Evolutionary conservation across 129 eudicot species (phyloP).

Genomic region (Lonicera japonica): DNA sequence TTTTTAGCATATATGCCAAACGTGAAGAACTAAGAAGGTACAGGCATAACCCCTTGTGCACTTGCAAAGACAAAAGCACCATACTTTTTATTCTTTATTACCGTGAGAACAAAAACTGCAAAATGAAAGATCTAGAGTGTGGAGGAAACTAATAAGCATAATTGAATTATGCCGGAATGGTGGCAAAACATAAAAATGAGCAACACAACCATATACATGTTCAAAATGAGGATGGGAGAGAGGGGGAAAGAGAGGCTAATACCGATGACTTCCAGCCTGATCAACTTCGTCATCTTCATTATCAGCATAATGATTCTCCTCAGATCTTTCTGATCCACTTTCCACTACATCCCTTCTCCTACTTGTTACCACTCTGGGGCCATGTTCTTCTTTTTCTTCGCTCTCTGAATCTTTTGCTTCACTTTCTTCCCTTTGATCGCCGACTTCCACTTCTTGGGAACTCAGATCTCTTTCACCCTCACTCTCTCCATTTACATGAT

Average conservation of each 20-base stretch:
- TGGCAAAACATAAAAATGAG: background rate
- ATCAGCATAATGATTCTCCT: slow-evolving; percentile 67
- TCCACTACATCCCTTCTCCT: slow-evolving; percentile 69
- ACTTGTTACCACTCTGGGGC: slow-evolving; percentile 76
- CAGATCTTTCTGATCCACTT: slow-evolving; percentile 91
- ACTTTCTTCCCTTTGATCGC: slow-evolving; percentile 75
- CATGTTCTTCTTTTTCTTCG: slow-evolving; percentile 68
- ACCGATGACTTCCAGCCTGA: slow-evolving; percentile 78
- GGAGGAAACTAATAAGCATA: too few relatives aligned
- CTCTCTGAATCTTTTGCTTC: slow-evolving; percentile 75
- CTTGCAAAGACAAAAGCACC: too few relatives aligned
- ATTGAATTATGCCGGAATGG: too few relatives aligned
- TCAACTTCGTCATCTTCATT: slow-evolving; percentile 85
- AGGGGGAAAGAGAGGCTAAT: slow-evolving; percentile 6
- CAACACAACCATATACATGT: background rate
- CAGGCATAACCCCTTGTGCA: too few relatives aligned
- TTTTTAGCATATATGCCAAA: too few relatives aligned
- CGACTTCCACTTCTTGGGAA: slow-evolving; percentile 74
- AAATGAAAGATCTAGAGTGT: background rate
- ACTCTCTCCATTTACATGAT: slow-evolving; percentile 67
- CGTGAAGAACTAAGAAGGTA: too few relatives aligned
- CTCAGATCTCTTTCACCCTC: slow-evolving; percentile 91
- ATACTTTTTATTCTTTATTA: too few relatives aligned
- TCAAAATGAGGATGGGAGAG: background rate
- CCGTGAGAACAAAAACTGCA: too few relatives aligned